Evolutionary conservation across 2,329 filamentous ascomycete species (phyloP), one percentile per base, ranked within the genome.

Genomic region (Tolypocladium inflatum): DNA sequence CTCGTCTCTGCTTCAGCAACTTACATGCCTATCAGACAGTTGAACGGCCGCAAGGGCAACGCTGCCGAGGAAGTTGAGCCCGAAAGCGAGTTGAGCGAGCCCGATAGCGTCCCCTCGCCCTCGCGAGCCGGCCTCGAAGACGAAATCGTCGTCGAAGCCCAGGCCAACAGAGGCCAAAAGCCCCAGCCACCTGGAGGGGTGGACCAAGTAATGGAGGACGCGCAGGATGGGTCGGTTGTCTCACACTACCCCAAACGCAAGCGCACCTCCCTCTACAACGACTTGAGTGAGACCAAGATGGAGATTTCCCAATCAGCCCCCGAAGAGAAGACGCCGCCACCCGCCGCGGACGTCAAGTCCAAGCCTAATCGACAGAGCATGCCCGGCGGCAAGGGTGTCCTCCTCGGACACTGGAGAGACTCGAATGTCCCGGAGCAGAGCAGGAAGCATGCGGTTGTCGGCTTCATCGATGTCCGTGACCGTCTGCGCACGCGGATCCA

Each of bases 391-490:
- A 82, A 81, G 61, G 75, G 76, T 4, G 74, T 82, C 6, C 67
- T 78, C 6, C 72, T 87, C 9, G 84, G 84, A 2, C 79, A 82
- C 41, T 87, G 84, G 84, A 76, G 83, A 55, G 81, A 85, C 54
- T 86, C 83, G 0, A 71, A 72, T 4, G 78, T 81, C 1, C 76
- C 78, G 0, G 70, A 78, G 17, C 69, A 73, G 9, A 70, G 70
- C 2, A 75, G 77, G 17, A 85, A 83, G 65, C 84, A 86, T 65
- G 77, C 77, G 0, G 80, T 86, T 0, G 79, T 83, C 54, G 84
- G 83, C 6, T 86, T 86, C 60, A 85, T 86, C 54, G 84, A 87
- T 60, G 74, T 82, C 13, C 73, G 82, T 21, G 83, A 86, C 57
- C 77, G 83, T 1, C 75, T 87, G 2, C 80, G 84, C 33, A 86